Evolutionary conservation across 352 stramenopile species (phyloP).

Genomic region (Phytophthora fragariaefolia): DNA sequence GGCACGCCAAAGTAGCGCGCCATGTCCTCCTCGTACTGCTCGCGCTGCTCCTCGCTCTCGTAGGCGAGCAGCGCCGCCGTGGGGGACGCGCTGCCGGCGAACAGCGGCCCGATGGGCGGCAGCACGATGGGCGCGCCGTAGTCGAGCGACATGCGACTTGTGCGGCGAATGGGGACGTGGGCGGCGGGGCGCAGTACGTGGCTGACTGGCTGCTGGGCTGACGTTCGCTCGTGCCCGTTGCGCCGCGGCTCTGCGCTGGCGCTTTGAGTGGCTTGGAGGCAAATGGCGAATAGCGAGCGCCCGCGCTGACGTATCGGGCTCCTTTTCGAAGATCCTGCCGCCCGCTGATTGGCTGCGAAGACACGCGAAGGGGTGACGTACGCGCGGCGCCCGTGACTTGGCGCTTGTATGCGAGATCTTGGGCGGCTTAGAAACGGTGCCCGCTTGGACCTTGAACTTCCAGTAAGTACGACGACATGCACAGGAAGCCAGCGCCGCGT

Average conservation of each 20-base stretch:
- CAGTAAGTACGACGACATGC: constrained; percentile 21
- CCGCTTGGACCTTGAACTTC: constrained; percentile 31
- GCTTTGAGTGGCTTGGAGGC: constrained; percentile 39
- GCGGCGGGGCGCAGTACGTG: no score
- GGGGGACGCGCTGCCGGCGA: constrained; percentile 29
- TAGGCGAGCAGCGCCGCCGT: constrained; percentile 21
- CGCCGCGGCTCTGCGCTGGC: constrained; percentile 21
- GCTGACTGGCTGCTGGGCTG: neutral
- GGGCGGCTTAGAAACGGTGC: constrained; percentile 18
- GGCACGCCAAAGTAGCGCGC: constrained; percentile 51
- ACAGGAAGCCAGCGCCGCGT: constrained; percentile 20
- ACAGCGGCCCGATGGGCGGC: constrained; percentile 63
- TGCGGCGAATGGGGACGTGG: no score
- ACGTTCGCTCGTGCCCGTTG: constrained; percentile 4
- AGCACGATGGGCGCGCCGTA: constrained; percentile 51
- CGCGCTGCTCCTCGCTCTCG: constrained; percentile 42
- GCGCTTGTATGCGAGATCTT: constrained; percentile 27
- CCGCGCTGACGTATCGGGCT: constrained; percentile 48
- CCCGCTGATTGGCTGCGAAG: constrained; percentile 32
- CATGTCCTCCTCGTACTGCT: constrained; percentile 44
- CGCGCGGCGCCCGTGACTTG: constrained; percentile 12
- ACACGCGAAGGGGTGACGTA: constrained; percentile 29
- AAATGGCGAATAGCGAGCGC: constrained; percentile 39
- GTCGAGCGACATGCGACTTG: constrained; percentile 46
- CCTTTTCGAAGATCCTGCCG: constrained; percentile 26